Base-by-base conservation (phyloP, 2,329 filamentous ascomycete genomes). In the Colletotrichum trifolii region DNA sequence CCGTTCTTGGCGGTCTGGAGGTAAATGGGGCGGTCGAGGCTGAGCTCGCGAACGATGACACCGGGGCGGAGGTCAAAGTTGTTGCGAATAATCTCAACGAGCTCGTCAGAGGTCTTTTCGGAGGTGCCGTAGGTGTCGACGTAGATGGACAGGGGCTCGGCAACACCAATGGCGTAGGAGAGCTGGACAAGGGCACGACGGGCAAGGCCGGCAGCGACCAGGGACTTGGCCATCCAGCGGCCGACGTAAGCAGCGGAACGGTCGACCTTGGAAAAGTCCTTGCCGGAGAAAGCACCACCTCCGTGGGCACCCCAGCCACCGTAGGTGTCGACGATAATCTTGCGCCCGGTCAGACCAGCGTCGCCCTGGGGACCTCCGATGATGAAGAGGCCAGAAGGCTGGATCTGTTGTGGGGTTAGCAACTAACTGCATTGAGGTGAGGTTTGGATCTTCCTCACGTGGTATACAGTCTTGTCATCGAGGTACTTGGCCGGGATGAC, bases 191-290 rank as follows among this genome's bases (percentile, higher is more conserved):
- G 91, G 68, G 89, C 92, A 81, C 96, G 94, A 77, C 96, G 94
- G 75, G 92, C 92, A 68, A 99, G 91, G 75, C 91, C 91, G 74
- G 95, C 92, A 75, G 89, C 83, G 73, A 99, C 93, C 71, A 99
- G 89, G 46, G 96, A 99, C 89, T 99, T 99, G 84, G 96, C 96
- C 81, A 99, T 94, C 96, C 96, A 99, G 80, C 96, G 94, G 73
- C 88, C 94, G 73, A 98, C 90, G 85, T 99, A 99, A 77, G 96
- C 96, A 72, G 96, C 96, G 58, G 96, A 98, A 75, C 96, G 93
- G 80, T 99, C 96, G 83, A 99, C 96, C 89, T 99, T 99, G 88
- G 94, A 97, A 90, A 97, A 99, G 82, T 99, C 96, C 91, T 99
- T 99, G 77, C 96, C 96, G 76, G 96, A 98, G 92, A 99, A 99